These are phyloP conservation scores for Trichoderma afroharzianum DNA, from an alignment of 2,329 filamentous ascomycete genomes.

Conservation along the genomic window DNA sequence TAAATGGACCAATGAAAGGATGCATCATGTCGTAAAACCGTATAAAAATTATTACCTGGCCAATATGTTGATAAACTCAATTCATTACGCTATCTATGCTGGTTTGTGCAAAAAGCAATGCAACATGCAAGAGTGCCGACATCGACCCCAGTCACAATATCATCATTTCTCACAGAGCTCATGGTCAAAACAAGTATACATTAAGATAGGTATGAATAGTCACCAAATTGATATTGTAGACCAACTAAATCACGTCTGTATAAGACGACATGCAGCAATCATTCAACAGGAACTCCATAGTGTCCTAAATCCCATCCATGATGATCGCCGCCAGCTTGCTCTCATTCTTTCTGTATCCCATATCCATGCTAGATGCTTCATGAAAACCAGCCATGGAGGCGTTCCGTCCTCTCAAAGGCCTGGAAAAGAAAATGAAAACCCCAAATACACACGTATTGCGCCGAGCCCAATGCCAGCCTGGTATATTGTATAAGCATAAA, in stretches of 20 bases:
- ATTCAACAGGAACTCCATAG: neutral
- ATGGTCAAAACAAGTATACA: neutral
- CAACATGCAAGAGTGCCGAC: neutral
- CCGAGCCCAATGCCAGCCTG: constrained; percentile 21
- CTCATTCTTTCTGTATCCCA: constrained; percentile 3
- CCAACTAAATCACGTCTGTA: neutral
- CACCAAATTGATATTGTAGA: constrained; percentile 2
- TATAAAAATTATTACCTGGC: neutral
- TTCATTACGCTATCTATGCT: neutral
- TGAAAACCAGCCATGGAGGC: constrained; percentile 8
- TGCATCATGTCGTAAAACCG: neutral
- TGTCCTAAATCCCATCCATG: neutral
- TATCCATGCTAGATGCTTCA: constrained; percentile 10
- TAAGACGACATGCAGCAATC: neutral
- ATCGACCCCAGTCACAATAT: neutral
- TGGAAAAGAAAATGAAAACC: neutral
- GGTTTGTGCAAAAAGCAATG: neutral
- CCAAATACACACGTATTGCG: constrained; percentile 8
- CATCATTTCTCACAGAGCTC: neutral
- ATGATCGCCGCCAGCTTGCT: neutral
- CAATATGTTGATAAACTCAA: neutral
- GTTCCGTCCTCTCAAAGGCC: constrained; percentile 1
- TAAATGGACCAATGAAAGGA: neutral
- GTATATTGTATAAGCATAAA: constrained; percentile 20
- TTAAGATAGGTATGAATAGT: neutral